Evolutionary conservation across 1,139 yeast genomes (phyloP).

Genomic region (Kurtzmaniella quercitrusa): DNA sequence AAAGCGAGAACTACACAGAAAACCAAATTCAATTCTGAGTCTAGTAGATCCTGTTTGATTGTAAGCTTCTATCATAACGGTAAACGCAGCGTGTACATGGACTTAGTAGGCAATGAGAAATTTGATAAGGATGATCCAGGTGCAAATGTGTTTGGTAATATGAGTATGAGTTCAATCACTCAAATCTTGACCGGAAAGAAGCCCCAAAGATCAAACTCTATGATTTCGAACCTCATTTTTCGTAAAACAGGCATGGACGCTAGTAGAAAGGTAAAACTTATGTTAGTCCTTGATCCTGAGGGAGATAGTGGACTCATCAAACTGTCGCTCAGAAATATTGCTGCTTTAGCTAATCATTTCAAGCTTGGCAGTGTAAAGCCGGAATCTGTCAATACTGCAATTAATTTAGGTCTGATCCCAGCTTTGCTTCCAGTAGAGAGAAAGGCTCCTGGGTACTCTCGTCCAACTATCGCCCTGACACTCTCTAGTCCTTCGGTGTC

Average conservation of each 20-base stretch:
- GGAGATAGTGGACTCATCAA: slow-evolving; percentile 24
- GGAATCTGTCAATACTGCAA: not conserved
- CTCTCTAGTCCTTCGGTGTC: slow-evolving; percentile 12
- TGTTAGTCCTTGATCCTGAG: slow-evolving; percentile 25
- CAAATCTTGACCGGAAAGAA: slow-evolving; percentile 16
- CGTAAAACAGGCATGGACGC: slow-evolving; percentile 11
- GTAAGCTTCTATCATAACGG: slow-evolving; percentile 19
- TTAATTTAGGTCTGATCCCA: not conserved
- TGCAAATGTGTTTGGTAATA: slow-evolving; percentile 25
- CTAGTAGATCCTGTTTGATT: slow-evolving; percentile 27
- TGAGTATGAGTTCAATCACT: slow-evolving; percentile 26
- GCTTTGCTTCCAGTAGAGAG: not conserved
- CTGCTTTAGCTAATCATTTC: slow-evolving; percentile 19
- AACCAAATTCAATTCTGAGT: slow-evolving; percentile 18
- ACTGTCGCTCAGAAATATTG: slow-evolving; percentile 25
- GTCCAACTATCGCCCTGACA: slow-evolving; percentile 25
- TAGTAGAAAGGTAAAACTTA: slow-evolving; percentile 17
- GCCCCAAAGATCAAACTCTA: slow-evolving; percentile 20
- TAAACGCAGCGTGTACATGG: slow-evolving; percentile 22
- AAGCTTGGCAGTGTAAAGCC: slow-evolving; percentile 3
- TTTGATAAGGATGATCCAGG: slow-evolving; percentile 13
- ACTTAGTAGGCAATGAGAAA: slow-evolving; percentile 31
- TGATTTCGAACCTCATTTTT: slow-evolving; percentile 27
- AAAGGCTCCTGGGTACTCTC: slow-evolving; percentile 24
- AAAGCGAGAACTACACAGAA: slow-evolving; percentile 17